These are phyloP conservation scores for Volvariella surrecta DNA, from an alignment of 1,284 basidiomycete species.

Conservation along the genomic window DNA sequence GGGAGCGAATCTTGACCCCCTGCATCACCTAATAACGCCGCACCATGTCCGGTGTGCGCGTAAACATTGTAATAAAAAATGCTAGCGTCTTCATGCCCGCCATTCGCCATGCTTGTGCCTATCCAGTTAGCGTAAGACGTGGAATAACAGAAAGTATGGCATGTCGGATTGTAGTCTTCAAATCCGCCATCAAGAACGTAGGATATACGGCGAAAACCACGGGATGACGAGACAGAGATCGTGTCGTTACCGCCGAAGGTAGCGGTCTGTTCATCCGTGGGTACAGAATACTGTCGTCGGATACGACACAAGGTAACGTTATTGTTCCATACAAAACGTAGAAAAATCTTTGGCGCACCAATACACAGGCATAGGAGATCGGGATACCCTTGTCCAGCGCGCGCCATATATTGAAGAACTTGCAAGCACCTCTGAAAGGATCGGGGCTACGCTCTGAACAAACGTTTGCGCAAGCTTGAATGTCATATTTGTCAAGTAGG, in stretches of 20 bases:
- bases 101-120: constrained; percentile 16
- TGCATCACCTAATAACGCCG: constrained; percentile 21
- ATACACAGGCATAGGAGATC: constrained; percentile 33
- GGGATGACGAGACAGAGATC: constrained; percentile 29
- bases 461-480: constrained; percentile 25
- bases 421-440: constrained; percentile 27
- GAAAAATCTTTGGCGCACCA: constrained; percentile 19
- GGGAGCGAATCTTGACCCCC: constrained; percentile 15
- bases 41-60: constrained; percentile 19
- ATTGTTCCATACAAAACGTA: not conserved
- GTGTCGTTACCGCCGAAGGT: constrained; percentile 30
- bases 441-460: constrained; percentile 29
- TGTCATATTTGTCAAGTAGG: constrained; percentile 30
- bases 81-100: constrained; percentile 17
- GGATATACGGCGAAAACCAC: constrained; percentile 27
- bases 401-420: constrained; percentile 39
- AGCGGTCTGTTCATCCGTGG: constrained; percentile 29
- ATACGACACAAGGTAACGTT: not conserved
- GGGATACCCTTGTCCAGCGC: constrained; percentile 30
- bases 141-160: constrained; percentile 21
- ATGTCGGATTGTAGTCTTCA: constrained; percentile 19
- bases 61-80: constrained; percentile 21
- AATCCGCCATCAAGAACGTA: constrained; percentile 24
- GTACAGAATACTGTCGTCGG: constrained; percentile 26
- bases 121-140: constrained; percentile 21